Evolutionary conservation across 1,284 basidiomycete genomes (phyloP).

Genomic region (Marasmius fiardii): DNA sequence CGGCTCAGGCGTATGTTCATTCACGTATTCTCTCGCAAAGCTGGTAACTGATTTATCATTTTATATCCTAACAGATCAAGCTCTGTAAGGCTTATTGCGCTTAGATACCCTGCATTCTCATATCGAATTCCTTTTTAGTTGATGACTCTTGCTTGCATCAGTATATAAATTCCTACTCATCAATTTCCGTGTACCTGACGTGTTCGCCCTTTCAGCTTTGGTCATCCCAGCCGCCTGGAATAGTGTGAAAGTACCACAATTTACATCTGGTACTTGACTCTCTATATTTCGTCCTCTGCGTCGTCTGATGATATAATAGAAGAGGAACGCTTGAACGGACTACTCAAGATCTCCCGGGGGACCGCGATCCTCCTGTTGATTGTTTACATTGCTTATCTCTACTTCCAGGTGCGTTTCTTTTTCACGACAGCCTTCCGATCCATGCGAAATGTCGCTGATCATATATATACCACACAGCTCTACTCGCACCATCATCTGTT

Average conservation of each 20-base stretch:
- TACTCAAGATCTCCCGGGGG: conserved; percentile 80
- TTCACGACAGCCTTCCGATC: not conserved
- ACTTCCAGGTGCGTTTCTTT: conserved; percentile 58
- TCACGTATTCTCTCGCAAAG: not conserved
- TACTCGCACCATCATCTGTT: conserved; percentile 36
- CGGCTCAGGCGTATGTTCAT: conserved; percentile 76
- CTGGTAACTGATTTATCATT: not conserved
- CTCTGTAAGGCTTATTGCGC: conserved; percentile 46
- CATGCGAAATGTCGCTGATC: not conserved
- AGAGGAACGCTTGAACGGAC: conserved; percentile 40
- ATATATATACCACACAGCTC: conserved; percentile 20
- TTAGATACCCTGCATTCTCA: conserved; percentile 7
- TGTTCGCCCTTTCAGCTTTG: conserved; percentile 47
- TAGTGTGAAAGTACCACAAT: conserved; percentile 33
- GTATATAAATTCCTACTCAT: conserved; percentile 37
- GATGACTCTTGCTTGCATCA: conserved; percentile 88
- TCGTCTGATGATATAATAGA: conserved; percentile 16
- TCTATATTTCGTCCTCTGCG: not conserved
- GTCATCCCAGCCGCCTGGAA: conserved; percentile 91
- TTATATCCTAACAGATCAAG: conserved; percentile 48
- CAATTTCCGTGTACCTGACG: conserved; percentile 10
- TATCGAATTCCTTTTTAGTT: conserved; percentile 39
- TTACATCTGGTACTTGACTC: not conserved
- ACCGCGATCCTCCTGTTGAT: conserved; percentile 79
- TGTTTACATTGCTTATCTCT: conserved; percentile 81